Evolutionary conservation across 1,139 yeast genomes (phyloP).

Genomic region (Suhomyces bolitotheri): DNA sequence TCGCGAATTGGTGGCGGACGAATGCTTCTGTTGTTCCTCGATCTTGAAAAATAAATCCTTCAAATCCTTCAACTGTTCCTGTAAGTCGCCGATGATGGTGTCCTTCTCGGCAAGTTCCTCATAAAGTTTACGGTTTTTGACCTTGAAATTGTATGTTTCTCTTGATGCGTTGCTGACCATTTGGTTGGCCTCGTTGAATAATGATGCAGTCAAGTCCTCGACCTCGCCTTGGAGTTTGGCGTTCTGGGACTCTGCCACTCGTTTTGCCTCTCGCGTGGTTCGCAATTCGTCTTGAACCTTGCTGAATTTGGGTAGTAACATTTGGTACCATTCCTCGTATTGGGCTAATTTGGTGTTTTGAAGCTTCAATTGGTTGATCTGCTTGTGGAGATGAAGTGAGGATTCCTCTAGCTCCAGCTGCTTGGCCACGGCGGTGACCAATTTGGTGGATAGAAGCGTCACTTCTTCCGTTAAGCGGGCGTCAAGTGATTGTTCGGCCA

Average conservation of each 20-base stretch:
- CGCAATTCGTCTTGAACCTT: constrained; percentile 36
- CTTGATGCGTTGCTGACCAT: constrained; percentile 75
- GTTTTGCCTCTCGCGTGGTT: constrained; percentile 33
- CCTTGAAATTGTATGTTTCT: constrained; percentile 54
- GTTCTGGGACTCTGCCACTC: constrained; percentile 58
- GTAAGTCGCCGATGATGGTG: constrained; percentile 61
- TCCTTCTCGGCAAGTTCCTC: constrained; percentile 76
- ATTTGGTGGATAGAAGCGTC: constrained; percentile 56
- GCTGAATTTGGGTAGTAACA: constrained; percentile 29
- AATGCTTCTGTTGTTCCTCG: constrained; percentile 32
- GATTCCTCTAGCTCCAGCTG: constrained; percentile 55
- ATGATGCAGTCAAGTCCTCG: constrained; percentile 72
- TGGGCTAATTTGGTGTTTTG: constrained; percentile 22
- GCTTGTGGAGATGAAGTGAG: constrained; percentile 35
- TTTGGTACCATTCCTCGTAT: constrained; percentile 34
- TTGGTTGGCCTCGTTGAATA: constrained; percentile 77
- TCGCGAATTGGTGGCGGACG: constrained; percentile 8
- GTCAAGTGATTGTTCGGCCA: constrained; percentile 17
- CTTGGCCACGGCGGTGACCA: constrained; percentile 60
- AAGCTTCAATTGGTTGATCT: constrained; percentile 27
- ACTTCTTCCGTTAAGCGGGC: constrained; percentile 55
- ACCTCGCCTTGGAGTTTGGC: constrained; percentile 65
- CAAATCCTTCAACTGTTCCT: constrained; percentile 67
- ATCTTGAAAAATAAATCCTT: constrained; percentile 45
- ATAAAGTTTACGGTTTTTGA: constrained; percentile 56